Evolutionary conservation across 1,284 basidiomycete species (phyloP).

Genomic region (Cryptococcus amylolentus): DNA sequence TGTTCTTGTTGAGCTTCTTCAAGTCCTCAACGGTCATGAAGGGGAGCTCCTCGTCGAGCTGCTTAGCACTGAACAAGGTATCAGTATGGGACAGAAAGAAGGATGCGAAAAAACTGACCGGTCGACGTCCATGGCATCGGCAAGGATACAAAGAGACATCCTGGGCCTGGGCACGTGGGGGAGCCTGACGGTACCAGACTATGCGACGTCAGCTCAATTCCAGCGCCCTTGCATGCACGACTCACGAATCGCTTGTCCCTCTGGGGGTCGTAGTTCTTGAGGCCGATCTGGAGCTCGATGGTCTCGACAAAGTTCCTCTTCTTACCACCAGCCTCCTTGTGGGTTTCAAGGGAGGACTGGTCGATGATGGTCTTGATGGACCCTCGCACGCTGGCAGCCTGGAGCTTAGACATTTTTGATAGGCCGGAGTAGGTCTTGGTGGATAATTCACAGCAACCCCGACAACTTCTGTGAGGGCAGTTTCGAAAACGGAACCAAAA

Average conservation of each 20-base stretch:
- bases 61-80: constrained; percentile 38
- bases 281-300: constrained; percentile 91
- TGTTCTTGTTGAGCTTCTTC: constrained; percentile 88
- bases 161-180: constrained; percentile 95
- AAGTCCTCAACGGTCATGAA: constrained; percentile 99
- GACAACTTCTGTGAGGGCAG: constrained; percentile 1
- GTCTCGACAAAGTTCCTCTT: constrained; percentile 72
- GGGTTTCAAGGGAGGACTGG: constrained; percentile 55
- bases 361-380: constrained; percentile 80
- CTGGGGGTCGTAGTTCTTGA: constrained; percentile 94
- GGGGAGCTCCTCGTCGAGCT: constrained; percentile 49
- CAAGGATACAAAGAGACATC: constrained; percentile 99
- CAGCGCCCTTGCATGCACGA: background rate
- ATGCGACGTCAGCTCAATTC: constrained; percentile 33
- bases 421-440: constrained; percentile 24
- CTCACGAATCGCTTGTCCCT: constrained; percentile 52
- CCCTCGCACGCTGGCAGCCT: constrained; percentile 98
- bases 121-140: constrained; percentile 98
- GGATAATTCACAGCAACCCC: constrained; percentile 14
- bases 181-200: constrained; percentile 96
- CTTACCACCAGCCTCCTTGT: constrained; percentile 52
- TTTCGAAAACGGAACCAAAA: background rate
- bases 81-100: background rate
- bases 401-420: constrained; percentile 62
- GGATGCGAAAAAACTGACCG: constrained; percentile 36